These are phyloP conservation scores for Diplosphaera chodatii DNA, from an alignment of 139 green algal species.

Conservation along the genomic window DNA sequence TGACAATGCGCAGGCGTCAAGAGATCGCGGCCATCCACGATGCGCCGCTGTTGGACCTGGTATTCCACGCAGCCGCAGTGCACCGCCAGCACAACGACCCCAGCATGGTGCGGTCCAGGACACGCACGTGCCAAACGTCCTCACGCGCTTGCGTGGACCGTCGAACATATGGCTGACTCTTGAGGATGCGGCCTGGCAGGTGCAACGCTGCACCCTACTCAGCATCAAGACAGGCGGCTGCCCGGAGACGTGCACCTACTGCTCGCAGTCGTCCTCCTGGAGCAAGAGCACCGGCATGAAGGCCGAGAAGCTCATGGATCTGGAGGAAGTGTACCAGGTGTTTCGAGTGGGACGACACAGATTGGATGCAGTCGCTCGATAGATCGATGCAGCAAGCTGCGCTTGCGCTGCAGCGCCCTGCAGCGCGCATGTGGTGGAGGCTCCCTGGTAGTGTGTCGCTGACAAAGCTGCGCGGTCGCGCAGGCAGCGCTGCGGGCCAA, in stretches of 20 bases:
- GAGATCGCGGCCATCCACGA: slow-evolving; percentile 86
- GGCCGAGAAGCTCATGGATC: slow-evolving; percentile 88
- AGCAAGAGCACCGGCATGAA: slow-evolving; percentile 79
- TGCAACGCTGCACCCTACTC: slow-evolving; percentile 96
- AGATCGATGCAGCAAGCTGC: no score
- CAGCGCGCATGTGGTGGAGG: no score
- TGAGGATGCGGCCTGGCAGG: no score
- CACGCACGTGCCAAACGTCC: no score
- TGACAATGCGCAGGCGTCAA: slow-evolving; percentile 52
- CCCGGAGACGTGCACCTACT: slow-evolving; percentile 97
- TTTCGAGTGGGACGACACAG: not conserved
- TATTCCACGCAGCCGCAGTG: slow-evolving; percentile 76
- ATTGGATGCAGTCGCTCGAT: not conserved
- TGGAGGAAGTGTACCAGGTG: slow-evolving; percentile 87
- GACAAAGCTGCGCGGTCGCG: not conserved
- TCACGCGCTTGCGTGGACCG: no score
- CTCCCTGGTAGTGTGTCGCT: no score
- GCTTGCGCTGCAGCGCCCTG: no score
- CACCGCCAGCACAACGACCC: slow-evolving; percentile 90
- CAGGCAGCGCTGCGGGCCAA: slow-evolving; percentile 78
- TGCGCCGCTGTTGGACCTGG: slow-evolving; percentile 87
- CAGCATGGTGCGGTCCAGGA: slow-evolving; percentile 57
- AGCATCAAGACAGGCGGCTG: slow-evolving; percentile 98
- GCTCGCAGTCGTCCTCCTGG: slow-evolving; percentile 76
- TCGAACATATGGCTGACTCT: no score